Evolutionary conservation across 805 yeast genomes (phyloP), one percentile per base, ranked within the genome.

Genomic region (Hanseniaspora vineae): DNA sequence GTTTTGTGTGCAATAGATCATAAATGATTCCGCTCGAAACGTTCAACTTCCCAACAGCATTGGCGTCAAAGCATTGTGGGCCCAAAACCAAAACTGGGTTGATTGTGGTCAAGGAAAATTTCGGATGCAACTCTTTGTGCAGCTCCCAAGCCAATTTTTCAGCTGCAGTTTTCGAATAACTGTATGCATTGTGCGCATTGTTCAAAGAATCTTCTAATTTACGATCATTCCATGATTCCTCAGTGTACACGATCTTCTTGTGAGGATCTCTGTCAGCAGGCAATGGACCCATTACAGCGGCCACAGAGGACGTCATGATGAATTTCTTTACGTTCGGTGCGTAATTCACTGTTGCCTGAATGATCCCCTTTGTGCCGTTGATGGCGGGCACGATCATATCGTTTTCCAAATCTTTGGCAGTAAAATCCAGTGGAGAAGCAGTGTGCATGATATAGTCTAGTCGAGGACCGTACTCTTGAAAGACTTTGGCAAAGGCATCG

Each of bases 111-210:
- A 75, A 48, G 14, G 59, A 57, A 55, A 72, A 73, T 33, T 57
- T 55, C 4, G 72, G 70, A 14, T 63, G 57, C 29, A 68, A 66
- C 44, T 50, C 56, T 39, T 69, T 59, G 14, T 66, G 49, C 51
- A 76, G 77, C 1, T 75, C 69, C 76, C 84, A 76, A 13, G 76
- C 76, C 2, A 78, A 73, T 52, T 65, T 55, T 62, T 81, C 84
- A 31, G 84, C 84, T 54, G 66, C 63, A 10, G 60, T 69, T 61
- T 78, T 79, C 32, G 82, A 70, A 39, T 70, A 69, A 44, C 60
- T 51, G 48, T 67, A 70, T 8, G 67, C 71, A 62, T 64, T 59
- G 9, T 54, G 54, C 6, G 47, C 43, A 42, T 53, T 45, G 15
- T 39, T 42, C 9, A 49, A 32, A 32, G 55, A 52, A 31, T 53